Percentiles rank a stretch among this genome's conserved stretches.
Conservation (phyloP, 768 basidiomycete genomes). For the Pleurotus sapidus region DNA sequence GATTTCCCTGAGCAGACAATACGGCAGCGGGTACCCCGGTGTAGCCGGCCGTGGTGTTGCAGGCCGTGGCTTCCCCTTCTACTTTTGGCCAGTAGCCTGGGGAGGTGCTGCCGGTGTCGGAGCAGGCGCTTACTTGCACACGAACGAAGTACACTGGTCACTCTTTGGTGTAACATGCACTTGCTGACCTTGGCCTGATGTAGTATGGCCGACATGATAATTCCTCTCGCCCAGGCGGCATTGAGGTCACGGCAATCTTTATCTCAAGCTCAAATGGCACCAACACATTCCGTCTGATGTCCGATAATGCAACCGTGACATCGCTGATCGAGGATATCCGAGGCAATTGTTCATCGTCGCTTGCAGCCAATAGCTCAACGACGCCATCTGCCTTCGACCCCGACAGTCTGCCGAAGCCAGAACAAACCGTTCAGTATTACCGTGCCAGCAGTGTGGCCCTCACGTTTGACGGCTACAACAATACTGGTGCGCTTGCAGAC, state of each 20-base stretch:
- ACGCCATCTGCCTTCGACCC: conserved; percentile 20
- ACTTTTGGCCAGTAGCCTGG: conserved; percentile 58
- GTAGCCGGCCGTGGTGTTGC: conserved; percentile 33
- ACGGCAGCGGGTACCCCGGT: conserved; percentile 58
- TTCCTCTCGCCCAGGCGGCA: conserved; percentile 47
- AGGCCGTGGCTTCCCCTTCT: conserved; percentile 45
- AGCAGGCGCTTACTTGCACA: conserved; percentile 17
- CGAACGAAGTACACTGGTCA: conserved; percentile 33
- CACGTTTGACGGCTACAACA: conserved; percentile 65
- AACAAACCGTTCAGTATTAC: conserved; percentile 66
- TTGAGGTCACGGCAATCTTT: conserved; percentile 42
- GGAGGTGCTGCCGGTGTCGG: conserved; percentile 22
- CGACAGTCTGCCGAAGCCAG: conserved; percentile 32
- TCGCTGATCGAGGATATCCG: conserved; percentile 40
- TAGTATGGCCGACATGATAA: conserved; percentile 46
- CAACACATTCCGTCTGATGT: conserved; percentile 40
- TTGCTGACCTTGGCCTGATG: neutral
- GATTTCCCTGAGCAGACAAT: conserved; percentile 28
- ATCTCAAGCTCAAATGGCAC: conserved; percentile 32
- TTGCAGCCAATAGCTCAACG: conserved; percentile 27
- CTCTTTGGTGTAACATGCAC: too few relatives aligned
- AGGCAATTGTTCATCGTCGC: conserved; percentile 38
- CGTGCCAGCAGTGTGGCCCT: conserved; percentile 63
- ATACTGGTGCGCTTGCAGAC: conserved; percentile 45
- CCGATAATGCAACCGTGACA: conserved; percentile 45